A percentile compares a stretch with the other conserved stretches of the same genome.
Conservation (phyloP, 2,329 filamentous ascomycete species). For the Fusarium solani-melongenae region DNA sequence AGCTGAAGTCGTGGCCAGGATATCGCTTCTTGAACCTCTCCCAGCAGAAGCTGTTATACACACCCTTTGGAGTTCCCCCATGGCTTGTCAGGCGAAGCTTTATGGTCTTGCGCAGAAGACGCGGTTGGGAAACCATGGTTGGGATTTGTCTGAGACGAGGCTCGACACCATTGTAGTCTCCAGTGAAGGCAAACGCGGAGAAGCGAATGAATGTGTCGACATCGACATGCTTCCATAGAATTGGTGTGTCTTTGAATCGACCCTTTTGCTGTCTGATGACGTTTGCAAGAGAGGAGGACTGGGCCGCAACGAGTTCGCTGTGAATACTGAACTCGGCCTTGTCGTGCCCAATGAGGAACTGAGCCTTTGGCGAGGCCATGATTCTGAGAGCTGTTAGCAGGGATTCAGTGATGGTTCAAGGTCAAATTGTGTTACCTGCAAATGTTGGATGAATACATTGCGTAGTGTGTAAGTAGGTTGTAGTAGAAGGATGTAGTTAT, state of each 20-base stretch:
- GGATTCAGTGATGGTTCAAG: rapidly evolving
- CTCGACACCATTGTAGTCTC: background rate
- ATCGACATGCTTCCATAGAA: background rate
- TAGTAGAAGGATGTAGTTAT: background rate
- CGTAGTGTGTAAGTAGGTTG: background rate
- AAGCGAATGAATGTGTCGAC: background rate
- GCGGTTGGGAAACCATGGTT: background rate
- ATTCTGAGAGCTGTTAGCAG: background rate
- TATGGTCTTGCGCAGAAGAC: background rate
- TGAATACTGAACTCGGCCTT: background rate
- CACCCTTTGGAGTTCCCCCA: background rate
- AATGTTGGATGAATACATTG: background rate
- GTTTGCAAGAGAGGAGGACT: background rate
- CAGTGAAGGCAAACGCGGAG: background rate
- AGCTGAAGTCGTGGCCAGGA: background rate
- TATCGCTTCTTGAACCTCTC: background rate
- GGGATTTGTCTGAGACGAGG: background rate
- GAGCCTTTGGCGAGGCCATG: background rate
- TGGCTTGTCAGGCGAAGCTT: background rate
- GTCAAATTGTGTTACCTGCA: background rate
- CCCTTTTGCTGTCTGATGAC: background rate
- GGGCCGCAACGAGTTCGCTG: background rate
- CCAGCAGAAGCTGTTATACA: background rate
- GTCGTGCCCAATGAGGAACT: background rate
- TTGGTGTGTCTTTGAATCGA: background rate